phyloP scores from a whole-genome alignment of 495 filamentous ascomycete genomes.

The Xylaria palmicola region DNA sequence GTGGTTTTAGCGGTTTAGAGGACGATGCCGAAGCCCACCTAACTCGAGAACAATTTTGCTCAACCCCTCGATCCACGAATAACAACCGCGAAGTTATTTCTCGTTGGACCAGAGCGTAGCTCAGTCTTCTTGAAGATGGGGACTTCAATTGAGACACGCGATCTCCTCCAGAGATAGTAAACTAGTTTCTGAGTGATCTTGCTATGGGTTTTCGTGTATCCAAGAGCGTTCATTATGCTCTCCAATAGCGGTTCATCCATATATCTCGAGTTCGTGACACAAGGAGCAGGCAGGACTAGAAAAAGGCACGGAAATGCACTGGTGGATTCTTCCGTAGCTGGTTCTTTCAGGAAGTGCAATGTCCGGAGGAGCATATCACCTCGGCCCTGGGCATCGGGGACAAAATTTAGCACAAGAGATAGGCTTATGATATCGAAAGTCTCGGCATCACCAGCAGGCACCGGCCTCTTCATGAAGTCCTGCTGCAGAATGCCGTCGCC shows the following conservation, averaged over 20 bases:
- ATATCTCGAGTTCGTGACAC: slow-evolving; percentile 89
- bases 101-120: slow-evolving; percentile 65
- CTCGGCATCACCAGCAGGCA: slow-evolving; percentile 61
- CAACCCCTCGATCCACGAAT: slow-evolving; percentile 36
- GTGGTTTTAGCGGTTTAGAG: background rate
- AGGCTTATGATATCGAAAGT: slow-evolving; percentile 87
- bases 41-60: background rate
- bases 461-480: slow-evolving; percentile 89
- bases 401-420: slow-evolving; percentile 94
- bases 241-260: slow-evolving; percentile 70
- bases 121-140: slow-evolving; percentile 60
- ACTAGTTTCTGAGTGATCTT: slow-evolving; percentile 82
- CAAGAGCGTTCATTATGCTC: slow-evolving; percentile 72
- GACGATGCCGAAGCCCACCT: background rate
- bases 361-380: slow-evolving; percentile 87
- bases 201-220: slow-evolving; percentile 62
- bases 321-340: slow-evolving; percentile 21
- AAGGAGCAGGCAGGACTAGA: slow-evolving; percentile 85
- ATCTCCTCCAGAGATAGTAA: slow-evolving; percentile 77
- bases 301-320: slow-evolving; percentile 74
- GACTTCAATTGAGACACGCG: slow-evolving; percentile 19
- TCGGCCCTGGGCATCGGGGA: slow-evolving; percentile 68
- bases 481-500: slow-evolving; percentile 76
- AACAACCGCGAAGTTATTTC: slow-evolving; percentile 89
- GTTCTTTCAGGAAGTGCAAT: slow-evolving; percentile 58